Evolutionary conservation across 495 filamentous ascomycete species (phyloP), one percentile per base, ranked within the genome.

Genomic region (Xylaria longipes): DNA sequence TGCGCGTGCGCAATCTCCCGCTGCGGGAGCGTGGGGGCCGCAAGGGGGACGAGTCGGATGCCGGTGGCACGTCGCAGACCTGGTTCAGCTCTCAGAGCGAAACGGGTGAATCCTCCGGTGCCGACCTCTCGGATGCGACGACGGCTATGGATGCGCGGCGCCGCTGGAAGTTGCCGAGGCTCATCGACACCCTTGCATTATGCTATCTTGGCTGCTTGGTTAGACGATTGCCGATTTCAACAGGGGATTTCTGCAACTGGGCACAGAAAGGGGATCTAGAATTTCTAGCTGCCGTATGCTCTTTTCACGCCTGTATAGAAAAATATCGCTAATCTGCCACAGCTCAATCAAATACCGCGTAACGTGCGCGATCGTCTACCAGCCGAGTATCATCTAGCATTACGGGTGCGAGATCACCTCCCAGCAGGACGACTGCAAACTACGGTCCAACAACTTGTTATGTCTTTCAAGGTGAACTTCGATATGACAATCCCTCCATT

Each of bases 401-500:
- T 96, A 15, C 88, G 91, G 43, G 82, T 83, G 27, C 89, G 68
- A 78, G 80, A 76, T 84, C 90, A 83, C 75, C 83, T 72, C 73
- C 70, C 67, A 12, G 58, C 52, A 3, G 86, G 91, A 25, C 80
- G 87, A 63, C 81, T 99, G 39, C 91, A 97, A 74, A 78, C 82
- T 27, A 81, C 87, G 1, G 85, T 94, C 2, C 81, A 87, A 62
- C 84, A 90, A 22, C 72, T 94, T 60, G 82, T 88, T 14, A 72
- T 88, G n/a, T 86, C 89, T 15, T 93, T 92, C 76, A 82, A 88
- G 58, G 81, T 82, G 56, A 88, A 91, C 35, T 95, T 92, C 76
- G 88, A 87, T 22, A 84, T 97, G 74, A 76, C 81, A 0, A 89
- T 97, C 65, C 95, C 96, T 1, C 81, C 88, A 0, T 74, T 97